These are phyloP conservation scores for Apiotrichum gamsii DNA, from an alignment of 1,284 basidiomycete species.

Conservation along the genomic window DNA sequence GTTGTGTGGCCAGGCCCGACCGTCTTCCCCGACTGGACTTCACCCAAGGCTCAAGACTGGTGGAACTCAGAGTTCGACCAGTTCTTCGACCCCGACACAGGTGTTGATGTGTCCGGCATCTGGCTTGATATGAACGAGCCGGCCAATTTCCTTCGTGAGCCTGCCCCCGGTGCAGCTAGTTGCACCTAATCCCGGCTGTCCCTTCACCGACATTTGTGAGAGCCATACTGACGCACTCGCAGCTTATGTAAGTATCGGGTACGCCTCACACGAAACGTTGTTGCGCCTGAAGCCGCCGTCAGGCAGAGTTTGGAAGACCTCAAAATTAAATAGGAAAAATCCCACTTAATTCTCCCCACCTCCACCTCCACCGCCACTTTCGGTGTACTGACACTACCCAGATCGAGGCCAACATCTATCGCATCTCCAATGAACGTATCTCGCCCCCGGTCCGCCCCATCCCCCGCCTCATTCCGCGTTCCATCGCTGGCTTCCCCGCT, in stretches of 20 bases:
- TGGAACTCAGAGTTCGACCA: conserved; percentile 59
- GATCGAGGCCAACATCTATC: conserved; percentile 26
- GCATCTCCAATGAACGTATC: conserved; percentile 16
- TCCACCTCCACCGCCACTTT: too few relatives aligned
- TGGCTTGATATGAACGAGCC: conserved; percentile 65
- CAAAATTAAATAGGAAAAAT: too few relatives aligned
- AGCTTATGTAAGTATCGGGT: conserved; percentile 16
- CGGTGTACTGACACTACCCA: background rate
- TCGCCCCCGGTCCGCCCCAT: conserved; percentile 13
- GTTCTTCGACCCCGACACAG: conserved; percentile 52
- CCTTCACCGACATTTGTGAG: too few relatives aligned
- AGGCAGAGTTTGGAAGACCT: too few relatives aligned
- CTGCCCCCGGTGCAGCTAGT: too few relatives aligned
- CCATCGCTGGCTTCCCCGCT: conserved; percentile 10
- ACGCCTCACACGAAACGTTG: too few relatives aligned
- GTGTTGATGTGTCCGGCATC: conserved; percentile 47
- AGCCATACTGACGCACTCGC: too few relatives aligned
- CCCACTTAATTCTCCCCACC: too few relatives aligned
- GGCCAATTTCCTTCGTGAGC: conserved; percentile 23
- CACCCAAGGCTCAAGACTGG: conserved; percentile 53
- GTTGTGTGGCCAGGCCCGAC: conserved; percentile 67
- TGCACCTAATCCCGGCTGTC: too few relatives aligned
- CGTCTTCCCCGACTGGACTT: conserved; percentile 63
- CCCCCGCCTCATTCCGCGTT: conserved; percentile 15
- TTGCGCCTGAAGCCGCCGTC: too few relatives aligned